Evolutionary conservation across 2,329 filamentous ascomycete species (phyloP), one percentile per base, ranked within the genome.

Genomic region (Monilinia vaccinii-corymbosi): DNA sequence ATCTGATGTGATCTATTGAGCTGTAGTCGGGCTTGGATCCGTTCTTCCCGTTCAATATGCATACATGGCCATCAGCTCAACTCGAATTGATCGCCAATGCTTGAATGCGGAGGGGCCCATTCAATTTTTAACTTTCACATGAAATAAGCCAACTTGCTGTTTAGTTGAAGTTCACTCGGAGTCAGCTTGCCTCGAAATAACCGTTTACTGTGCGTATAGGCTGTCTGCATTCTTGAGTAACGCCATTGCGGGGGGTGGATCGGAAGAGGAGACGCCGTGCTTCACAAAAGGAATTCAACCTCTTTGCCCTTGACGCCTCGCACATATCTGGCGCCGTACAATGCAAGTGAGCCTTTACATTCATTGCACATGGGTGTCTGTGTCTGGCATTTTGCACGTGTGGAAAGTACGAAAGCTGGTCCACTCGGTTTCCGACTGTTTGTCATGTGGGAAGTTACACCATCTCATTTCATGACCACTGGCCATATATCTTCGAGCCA

Each of bases 331-430:
- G 45, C 45, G 40, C 3, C 5, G 38, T 34, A 23, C 28, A 9
- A 55, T 25, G 16, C n/a, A 32, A 23, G 28, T 55, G 28, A 34
- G 16, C 31, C 8, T 23, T 11, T 44, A 23, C n/a, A 55, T 23
- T 7, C 18, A 53, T 16, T 32, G 13, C 51, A 44, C 51, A 55
- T 55, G 38, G 51, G n/a, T 14, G 4, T n/a, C 18, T 34, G 38
- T 44, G n/a, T 44, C n/a, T 53, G n/a, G 51, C n/a, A 28, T 42
- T 32, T 55, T 25, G 51, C 51, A 55, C 51, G 51, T 55, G 51
- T 55, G n/a, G 25, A 44, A 9, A 44, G 38, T 18, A 55, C 45
- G 38, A 44, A 32, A 23, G 18, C 18, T 28, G 13, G 11, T 32
- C 38, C 4, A 44, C 38, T 53, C n/a, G 51, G 38, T 44, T 31